A percentile compares a stretch with the other conserved stretches of the same genome.
phyloP scores from a whole-genome alignment of 2,329 filamentous ascomycete species.

The Diaporthe velutina region DNA sequence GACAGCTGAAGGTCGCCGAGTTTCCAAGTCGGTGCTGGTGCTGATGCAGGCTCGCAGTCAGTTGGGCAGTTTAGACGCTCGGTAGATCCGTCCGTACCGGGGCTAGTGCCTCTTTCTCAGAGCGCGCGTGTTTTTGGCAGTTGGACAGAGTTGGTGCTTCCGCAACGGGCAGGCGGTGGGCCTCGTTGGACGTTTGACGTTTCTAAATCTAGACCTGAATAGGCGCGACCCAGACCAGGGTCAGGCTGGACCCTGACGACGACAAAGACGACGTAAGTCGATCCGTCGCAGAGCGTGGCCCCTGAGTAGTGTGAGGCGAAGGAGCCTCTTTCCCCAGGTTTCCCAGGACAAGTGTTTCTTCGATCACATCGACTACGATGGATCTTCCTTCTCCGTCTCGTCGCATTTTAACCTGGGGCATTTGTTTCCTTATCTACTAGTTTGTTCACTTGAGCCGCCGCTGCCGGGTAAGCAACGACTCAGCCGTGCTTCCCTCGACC shows the following conservation, averaged over 20 bases:
- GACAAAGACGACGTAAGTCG: slow-evolving; percentile 26
- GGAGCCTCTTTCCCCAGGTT: slow-evolving; percentile 12
- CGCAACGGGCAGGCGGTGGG: slow-evolving; percentile 29
- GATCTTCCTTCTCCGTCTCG: background rate
- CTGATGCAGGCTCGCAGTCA: background rate
- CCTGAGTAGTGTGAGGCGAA: slow-evolving; percentile 9
- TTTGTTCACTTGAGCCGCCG: background rate
- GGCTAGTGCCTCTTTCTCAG: slow-evolving; percentile 17
- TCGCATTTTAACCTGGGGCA: background rate
- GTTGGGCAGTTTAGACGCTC: slow-evolving; percentile 18
- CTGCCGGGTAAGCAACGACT: background rate
- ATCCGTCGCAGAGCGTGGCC: background rate
- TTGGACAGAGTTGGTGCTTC: background rate
- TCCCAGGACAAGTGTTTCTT: slow-evolving; percentile 25
- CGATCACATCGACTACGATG: background rate
- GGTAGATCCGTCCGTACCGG: slow-evolving; percentile 3
- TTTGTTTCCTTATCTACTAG: background rate
- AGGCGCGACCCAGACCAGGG: background rate
- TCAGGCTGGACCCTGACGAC: slow-evolving; percentile 28
- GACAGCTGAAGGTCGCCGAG: background rate
- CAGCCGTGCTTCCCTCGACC: background rate
- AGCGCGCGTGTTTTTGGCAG: slow-evolving; percentile 8
- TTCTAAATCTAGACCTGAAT: slow-evolving; percentile 34
- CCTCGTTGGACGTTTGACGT: background rate
- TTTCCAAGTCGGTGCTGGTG: slow-evolving; percentile 5